A percentile compares a stretch with the other conserved stretches of the same genome.
Evolutionary conservation across 2,329 filamentous ascomycete genomes (phyloP).

Genomic region (Aspergillus sojae): DNA sequence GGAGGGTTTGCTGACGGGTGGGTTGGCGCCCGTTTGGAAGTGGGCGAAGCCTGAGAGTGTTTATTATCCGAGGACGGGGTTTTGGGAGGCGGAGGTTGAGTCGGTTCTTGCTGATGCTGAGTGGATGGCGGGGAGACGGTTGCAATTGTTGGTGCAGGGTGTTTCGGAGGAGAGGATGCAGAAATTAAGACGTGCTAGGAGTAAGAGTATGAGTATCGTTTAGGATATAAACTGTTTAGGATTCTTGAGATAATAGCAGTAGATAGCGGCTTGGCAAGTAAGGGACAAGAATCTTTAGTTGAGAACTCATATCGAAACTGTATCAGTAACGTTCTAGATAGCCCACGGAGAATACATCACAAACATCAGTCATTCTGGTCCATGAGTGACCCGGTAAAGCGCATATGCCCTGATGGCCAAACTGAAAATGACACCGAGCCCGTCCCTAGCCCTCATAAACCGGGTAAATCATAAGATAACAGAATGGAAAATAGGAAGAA

Average conservation of each 20-base stretch:
- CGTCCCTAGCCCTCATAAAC: background rate
- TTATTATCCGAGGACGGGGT: background rate
- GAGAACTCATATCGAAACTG: background rate
- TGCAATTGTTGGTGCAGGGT: background rate
- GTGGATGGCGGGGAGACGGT: background rate
- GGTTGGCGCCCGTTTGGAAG: background rate
- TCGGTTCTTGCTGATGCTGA: background rate
- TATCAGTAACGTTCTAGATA: background rate
- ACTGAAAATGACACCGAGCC: slow-evolving; percentile 2
- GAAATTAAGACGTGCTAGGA: background rate
- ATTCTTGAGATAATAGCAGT: background rate
- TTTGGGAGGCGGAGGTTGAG: background rate
- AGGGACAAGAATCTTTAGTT: background rate
- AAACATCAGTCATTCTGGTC: slow-evolving; percentile 6
- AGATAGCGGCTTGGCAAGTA: background rate
- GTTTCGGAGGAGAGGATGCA: background rate
- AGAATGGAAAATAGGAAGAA: background rate
- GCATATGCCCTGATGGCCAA: background rate
- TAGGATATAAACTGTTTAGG: background rate
- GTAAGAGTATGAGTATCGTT: background rate
- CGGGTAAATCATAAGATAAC: background rate
- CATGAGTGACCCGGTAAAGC: background rate
- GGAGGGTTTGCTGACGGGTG: background rate
- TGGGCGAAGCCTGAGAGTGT: background rate
- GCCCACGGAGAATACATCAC: background rate